Evolutionary conservation across 495 filamentous ascomycete genomes (phyloP).

Genomic region (Aspergillus sclerotioniger): DNA sequence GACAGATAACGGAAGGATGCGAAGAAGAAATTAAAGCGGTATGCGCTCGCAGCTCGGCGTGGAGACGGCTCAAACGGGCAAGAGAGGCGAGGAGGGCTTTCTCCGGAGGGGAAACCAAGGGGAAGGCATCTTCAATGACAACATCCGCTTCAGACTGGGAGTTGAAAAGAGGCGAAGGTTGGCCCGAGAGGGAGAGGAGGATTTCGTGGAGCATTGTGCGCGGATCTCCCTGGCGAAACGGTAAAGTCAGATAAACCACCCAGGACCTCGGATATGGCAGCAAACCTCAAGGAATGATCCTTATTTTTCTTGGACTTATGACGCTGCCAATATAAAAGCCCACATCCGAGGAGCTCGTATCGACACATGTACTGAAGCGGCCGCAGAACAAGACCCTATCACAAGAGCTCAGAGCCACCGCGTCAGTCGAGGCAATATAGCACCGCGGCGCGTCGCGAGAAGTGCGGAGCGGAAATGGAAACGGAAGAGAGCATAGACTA

Average conservation of each 20-base stretch:
- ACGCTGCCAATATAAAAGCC: conserved; percentile 46
- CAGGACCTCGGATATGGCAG: not conserved
- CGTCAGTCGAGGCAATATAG: conserved; percentile 3
- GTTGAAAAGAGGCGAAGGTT: conserved; percentile 81
- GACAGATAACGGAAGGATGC: conserved; percentile 77
- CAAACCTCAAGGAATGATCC: conserved; percentile 23
- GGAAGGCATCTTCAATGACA: conserved; percentile 40
- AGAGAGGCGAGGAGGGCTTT: conserved; percentile 76
- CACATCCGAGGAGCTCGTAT: conserved; percentile 47
- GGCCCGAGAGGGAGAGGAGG: conserved; percentile 88
- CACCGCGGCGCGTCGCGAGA: conserved; percentile 10
- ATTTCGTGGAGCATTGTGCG: conserved; percentile 92
- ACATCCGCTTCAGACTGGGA: conserved; percentile 36
- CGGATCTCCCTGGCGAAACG: conserved; percentile 25
- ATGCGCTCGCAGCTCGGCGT: conserved; percentile 63
- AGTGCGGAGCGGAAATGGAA: not conserved
- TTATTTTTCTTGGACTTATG: conserved; percentile 23
- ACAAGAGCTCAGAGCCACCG: not conserved
- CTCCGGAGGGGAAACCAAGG: conserved; percentile 71
- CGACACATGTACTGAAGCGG: conserved; percentile 46
- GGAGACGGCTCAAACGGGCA: conserved; percentile 70
- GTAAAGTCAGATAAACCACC: conserved; percentile 8
- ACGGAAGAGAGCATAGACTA: not conserved
- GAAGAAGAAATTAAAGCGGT: conserved; percentile 62
- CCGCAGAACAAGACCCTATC: not conserved